Conservation (phyloP, 139 green algal genomes). For the Trebouxia sp. region DNA sequence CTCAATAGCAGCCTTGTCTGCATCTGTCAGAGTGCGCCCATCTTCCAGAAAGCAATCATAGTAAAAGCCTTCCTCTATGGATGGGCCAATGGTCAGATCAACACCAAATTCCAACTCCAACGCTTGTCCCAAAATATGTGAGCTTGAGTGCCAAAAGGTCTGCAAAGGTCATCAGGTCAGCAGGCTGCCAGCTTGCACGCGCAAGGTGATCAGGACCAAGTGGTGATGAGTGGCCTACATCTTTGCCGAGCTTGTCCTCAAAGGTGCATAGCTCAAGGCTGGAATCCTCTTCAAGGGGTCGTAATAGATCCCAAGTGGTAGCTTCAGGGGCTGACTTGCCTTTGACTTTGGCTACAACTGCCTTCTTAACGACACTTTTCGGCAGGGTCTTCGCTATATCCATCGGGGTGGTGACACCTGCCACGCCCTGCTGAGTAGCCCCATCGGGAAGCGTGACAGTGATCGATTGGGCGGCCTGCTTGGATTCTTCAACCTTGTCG, state of each 20-base stretch:
- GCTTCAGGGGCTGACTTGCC: slow-evolving; percentile 54
- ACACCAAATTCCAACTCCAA: slow-evolving; percentile 95
- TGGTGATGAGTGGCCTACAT: slow-evolving; percentile 54
- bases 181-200: not conserved
- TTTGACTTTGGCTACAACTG: slow-evolving; percentile 14
- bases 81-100: slow-evolving; percentile 95
- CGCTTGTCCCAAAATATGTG: slow-evolving; percentile 93
- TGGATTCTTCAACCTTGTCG: slow-evolving; percentile 43
- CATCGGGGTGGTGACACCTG: slow-evolving; percentile 86
- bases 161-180: slow-evolving; percentile 45
- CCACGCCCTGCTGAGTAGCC: slow-evolving; percentile 64
- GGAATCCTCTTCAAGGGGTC: slow-evolving; percentile 90
- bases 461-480: slow-evolving; percentile 62
- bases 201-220: not conserved
- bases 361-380: slow-evolving; percentile 89
- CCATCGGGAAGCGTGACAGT: slow-evolving; percentile 90
- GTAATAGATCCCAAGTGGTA: slow-evolving; percentile 86
- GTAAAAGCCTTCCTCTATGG: slow-evolving; percentile 97
- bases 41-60: slow-evolving; percentile 97
- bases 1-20: slow-evolving; percentile 75
- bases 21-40: slow-evolving; percentile 75
- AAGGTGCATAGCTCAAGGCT: slow-evolving; percentile 85
- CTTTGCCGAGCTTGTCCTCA: slow-evolving; percentile 83
- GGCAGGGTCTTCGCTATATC: slow-evolving; percentile 90
- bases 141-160: slow-evolving; percentile 96